Evolutionary conservation across 106 monocot genomes (phyloP).

Genomic region (Posidonia australis): DNA sequence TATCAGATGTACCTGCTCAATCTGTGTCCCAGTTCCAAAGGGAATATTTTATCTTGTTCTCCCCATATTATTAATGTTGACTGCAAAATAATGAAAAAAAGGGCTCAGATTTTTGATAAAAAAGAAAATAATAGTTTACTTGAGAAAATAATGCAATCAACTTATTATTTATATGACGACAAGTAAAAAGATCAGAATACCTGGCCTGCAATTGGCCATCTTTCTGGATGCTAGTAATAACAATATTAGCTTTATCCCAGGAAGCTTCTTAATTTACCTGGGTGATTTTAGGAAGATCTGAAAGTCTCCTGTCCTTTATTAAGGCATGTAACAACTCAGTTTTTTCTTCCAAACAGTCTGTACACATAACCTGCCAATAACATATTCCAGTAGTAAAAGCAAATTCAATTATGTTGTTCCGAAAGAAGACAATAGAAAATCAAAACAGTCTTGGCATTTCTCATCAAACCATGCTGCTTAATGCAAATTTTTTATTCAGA

Average conservation of each 20-base stretch:
- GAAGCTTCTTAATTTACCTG: slow-evolving; percentile 34
- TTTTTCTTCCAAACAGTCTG: slow-evolving; percentile 63
- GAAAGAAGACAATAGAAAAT: not conserved
- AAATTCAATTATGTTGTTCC: not conserved
- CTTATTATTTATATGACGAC: too few species aligned
- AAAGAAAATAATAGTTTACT: not conserved
- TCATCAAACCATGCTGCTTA: too few species aligned
- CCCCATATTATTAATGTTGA: slow-evolving; percentile 84
- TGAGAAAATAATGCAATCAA: too few species aligned
- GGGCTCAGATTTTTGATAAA: not conserved
- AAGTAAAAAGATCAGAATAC: too few species aligned
- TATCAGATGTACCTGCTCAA: slow-evolving; percentile 33
- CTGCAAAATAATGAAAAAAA: slow-evolving; percentile 24
- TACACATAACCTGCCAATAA: slow-evolving; percentile 71
- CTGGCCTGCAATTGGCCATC: too few species aligned
- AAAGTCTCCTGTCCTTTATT: slow-evolving; percentile 54
- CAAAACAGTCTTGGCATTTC: not conserved
- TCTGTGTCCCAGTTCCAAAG: slow-evolving; percentile 62
- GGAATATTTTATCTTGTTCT: slow-evolving; percentile 74
- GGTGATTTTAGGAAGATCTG: slow-evolving; percentile 64
- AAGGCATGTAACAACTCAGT: slow-evolving; percentile 56
- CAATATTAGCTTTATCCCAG: too few species aligned
- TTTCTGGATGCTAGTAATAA: too few species aligned
- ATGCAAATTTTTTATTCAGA: too few species aligned
- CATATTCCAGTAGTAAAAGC: not conserved